Base-by-base conservation (phyloP, 2,329 filamentous ascomycete genomes). In the Epicoccum sorghinum region DNA sequence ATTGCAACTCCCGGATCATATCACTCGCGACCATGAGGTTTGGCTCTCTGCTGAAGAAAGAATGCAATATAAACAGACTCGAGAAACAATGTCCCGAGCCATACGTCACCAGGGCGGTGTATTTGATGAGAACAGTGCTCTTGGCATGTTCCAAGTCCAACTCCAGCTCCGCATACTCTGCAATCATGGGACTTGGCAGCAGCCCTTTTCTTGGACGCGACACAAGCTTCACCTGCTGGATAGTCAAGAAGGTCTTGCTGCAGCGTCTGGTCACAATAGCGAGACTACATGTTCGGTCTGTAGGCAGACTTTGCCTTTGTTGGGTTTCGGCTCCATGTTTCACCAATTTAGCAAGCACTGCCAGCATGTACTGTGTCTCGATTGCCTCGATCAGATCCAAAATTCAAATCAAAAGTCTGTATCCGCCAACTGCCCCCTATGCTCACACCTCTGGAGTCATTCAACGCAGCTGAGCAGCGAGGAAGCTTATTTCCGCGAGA, bases 171-270 rank as follows among this genome's bases (percentile, higher is more conserved):
- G 80, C 0, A 77, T 81, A 5, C 55, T 82, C 1, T 82, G 80
- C 62, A 82, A 82, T 49, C 80, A 82, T 55, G 80, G 80, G 0
- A 82, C 80, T 0, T 79, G 72, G 58, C 79, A 81, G 55, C 73
- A 78, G 32, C 68, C 62, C 0, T 78, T 79, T 39, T 78, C 76
- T 1, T 81, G 79, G 79, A 66, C 66, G 37, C 70, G 67, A 24
- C 68, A 69, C 3, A 71, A 70, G 35, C 33, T 71, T 8, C 55
- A 71, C 25, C 43, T 71, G 6, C 43, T 68, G 7, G 71, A 80
- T n/a, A 75, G 75, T 35, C 60, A 65, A 56, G 66, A 75, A 35
- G 73, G 75, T 46, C 70, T 71, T 10, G 59, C 69, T 57, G 67
- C 54, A 7, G 60, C 57, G 0, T 14, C 67, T 0, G 68, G 64